Evolutionary conservation across 345 rosid genomes (phyloP).

Genomic region (Mercurialis annua): DNA sequence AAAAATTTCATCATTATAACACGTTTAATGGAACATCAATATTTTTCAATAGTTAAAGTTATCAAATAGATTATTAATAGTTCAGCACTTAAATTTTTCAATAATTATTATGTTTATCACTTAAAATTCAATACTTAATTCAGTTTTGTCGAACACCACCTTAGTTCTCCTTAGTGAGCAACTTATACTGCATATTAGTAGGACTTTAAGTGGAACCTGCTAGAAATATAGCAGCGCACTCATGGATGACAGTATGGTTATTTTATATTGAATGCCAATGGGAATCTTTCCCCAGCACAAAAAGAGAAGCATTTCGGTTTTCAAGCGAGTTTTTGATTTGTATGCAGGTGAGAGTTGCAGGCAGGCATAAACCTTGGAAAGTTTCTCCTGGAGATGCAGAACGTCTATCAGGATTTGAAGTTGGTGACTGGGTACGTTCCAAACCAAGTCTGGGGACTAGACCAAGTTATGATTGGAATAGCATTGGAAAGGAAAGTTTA

Average conservation of each 20-base stretch:
- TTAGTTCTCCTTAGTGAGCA: background rate
- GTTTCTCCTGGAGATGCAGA: slow-evolving; percentile 98
- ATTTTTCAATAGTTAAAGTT: too few relatives aligned
- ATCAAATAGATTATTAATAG: too few relatives aligned
- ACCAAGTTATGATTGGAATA: slow-evolving; percentile 94
- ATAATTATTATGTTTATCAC: too few relatives aligned
- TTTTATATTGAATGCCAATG: background rate
- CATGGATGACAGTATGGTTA: background rate
- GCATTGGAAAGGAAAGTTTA: slow-evolving; percentile 74
- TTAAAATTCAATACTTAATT: too few relatives aligned
- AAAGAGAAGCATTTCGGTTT: background rate
- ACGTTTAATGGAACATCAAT: too few relatives aligned
- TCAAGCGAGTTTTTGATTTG: background rate
- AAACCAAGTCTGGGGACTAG: slow-evolving; percentile 85
- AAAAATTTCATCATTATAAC: too few relatives aligned
- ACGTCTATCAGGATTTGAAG: slow-evolving; percentile 92
- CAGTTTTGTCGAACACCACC: too few relatives aligned
- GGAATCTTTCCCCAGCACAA: background rate
- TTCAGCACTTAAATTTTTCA: too few relatives aligned
- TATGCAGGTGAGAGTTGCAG: slow-evolving; percentile 75
- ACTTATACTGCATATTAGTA: background rate
- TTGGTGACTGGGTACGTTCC: slow-evolving; percentile 97
- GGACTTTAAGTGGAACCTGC: background rate
- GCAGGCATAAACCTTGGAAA: slow-evolving; percentile 76
- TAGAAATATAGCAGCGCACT: background rate